Evolutionary conservation across 495 filamentous ascomycete species (phyloP).

Genomic region (Aspergillus incahuasiensis): DNA sequence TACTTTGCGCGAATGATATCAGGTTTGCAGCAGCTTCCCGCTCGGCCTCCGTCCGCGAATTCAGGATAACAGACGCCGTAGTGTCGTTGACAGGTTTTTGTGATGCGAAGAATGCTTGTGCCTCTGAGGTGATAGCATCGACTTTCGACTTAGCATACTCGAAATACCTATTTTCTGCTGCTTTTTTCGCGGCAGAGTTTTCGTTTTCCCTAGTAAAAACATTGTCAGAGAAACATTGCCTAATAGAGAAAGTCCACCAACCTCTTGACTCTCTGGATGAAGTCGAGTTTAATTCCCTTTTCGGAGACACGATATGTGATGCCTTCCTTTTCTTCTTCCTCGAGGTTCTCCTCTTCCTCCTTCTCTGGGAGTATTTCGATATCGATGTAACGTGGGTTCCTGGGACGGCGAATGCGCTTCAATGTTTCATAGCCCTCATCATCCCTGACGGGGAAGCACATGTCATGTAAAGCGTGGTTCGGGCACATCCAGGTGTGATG

Average conservation of each 20-base stretch:
- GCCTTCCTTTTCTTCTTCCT: slow-evolving; percentile 50
- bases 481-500: slow-evolving; percentile 83
- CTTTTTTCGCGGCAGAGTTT: slow-evolving; percentile 15
- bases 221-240: neutral
- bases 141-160: slow-evolving; percentile 22
- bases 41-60: slow-evolving; percentile 26
- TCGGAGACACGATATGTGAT: slow-evolving; percentile 64
- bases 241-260: slow-evolving; percentile 17
- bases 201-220: slow-evolving; percentile 19
- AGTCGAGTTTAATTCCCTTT: slow-evolving; percentile 73
- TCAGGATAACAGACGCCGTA: slow-evolving; percentile 16
- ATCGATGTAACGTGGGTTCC: slow-evolving; percentile 67
- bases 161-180: slow-evolving; percentile 18
- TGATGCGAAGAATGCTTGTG: slow-evolving; percentile 21
- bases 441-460: slow-evolving; percentile 35
- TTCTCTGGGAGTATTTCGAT: slow-evolving; percentile 59
- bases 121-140: slow-evolving; percentile 21
- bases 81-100: slow-evolving; percentile 15
- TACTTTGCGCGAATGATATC: slow-evolving; percentile 22
- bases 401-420: slow-evolving; percentile 53
- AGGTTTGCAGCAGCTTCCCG: slow-evolving; percentile 29
- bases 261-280: slow-evolving; percentile 43
- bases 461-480: slow-evolving; percentile 67
- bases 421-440: slow-evolving; percentile 44
- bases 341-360: slow-evolving; percentile 50